These are phyloP conservation scores for Veloboletus limbatus DNA, from an alignment of 1,284 basidiomycete genomes.

Conservation along the genomic window DNA sequence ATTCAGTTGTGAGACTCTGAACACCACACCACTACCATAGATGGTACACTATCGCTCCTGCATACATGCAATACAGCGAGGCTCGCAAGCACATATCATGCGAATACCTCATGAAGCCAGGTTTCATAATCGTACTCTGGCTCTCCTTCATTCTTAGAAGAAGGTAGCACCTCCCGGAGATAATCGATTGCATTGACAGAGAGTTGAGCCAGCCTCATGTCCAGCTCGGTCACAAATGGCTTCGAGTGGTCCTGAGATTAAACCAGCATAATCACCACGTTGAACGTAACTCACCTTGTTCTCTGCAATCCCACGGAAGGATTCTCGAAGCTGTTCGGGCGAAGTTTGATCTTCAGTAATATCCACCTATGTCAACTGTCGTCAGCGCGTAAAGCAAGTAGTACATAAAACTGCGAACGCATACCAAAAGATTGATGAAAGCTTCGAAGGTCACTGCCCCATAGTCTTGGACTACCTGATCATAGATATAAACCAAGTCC, in stretches of 20 bases:
- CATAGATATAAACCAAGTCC: slow-evolving; percentile 84
- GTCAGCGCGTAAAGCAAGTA: slow-evolving; percentile 7
- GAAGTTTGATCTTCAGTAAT: slow-evolving; percentile 96
- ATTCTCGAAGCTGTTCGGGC: slow-evolving; percentile 87
- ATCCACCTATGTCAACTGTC: slow-evolving; percentile 60
- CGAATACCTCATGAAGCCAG: slow-evolving; percentile 78
- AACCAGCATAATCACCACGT: neutral
- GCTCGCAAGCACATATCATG: slow-evolving; percentile 29
- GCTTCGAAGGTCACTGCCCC: slow-evolving; percentile 92
- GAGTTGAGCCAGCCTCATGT: slow-evolving; percentile 85
- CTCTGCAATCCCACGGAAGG: slow-evolving; percentile 88
- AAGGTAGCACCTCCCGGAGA: slow-evolving; percentile 75
- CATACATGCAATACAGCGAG: too few species aligned
- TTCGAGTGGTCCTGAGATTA: slow-evolving; percentile 36
- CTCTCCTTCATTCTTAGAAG: slow-evolving; percentile 53
- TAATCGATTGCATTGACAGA: slow-evolving; percentile 81
- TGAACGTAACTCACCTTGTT: slow-evolving; percentile 67
- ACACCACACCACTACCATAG: neutral
- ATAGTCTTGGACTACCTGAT: slow-evolving; percentile 80
- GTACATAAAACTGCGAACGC: slow-evolving; percentile 18
- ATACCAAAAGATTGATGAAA: slow-evolving; percentile 89
- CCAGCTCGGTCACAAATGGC: slow-evolving; percentile 93
- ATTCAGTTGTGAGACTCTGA: neutral
- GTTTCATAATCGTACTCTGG: slow-evolving; percentile 72
- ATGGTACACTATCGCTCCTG: neutral